Evolutionary conservation across 768 basidiomycete species (phyloP).

Genomic region (Xerocomus brunneocitrinus): DNA sequence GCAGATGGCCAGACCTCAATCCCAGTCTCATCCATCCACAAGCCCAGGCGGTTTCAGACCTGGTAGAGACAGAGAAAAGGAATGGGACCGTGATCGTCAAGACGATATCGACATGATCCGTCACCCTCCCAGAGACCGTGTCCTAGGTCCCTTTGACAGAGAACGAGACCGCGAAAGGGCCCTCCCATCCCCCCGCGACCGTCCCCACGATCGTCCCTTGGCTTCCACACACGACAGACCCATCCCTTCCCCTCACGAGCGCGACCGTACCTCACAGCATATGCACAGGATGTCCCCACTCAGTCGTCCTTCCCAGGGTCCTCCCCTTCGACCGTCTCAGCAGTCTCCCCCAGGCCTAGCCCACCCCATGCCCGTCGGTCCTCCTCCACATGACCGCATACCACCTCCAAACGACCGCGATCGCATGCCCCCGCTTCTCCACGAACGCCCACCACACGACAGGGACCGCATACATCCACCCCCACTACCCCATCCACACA

Average conservation of each 20-base stretch:
- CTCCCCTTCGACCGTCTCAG: conserved; percentile 16
- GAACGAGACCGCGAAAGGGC: conserved; percentile 25
- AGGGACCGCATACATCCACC: conserved; percentile 29
- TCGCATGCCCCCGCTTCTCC: conserved; percentile 20
- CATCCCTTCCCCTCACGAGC: conserved; percentile 24
- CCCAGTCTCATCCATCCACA: conserved; percentile 23
- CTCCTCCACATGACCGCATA: conserved; percentile 21
- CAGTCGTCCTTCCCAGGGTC: conserved; percentile 16
- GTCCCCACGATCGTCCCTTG: conserved; percentile 7
- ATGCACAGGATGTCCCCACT: conserved; percentile 25
- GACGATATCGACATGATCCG: conserved; percentile 28
- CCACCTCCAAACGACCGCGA: conserved; percentile 23
- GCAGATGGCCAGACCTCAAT: conserved; percentile 22
- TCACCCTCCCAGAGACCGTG: conserved; percentile 24
- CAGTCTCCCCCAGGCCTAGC: conserved; percentile 24
- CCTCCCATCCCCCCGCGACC: conserved; percentile 24
- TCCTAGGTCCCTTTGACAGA: conserved; percentile 21
- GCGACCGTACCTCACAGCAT: conserved; percentile 18
- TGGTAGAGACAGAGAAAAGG: conserved; percentile 25
- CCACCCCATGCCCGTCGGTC: conserved; percentile 17
- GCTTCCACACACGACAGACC: conserved; percentile 21
- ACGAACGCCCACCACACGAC: conserved; percentile 21
- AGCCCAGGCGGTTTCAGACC: conserved; percentile 21
- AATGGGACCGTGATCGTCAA: conserved; percentile 20
- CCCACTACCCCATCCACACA: conserved; percentile 19